Conservation (phyloP, 805 yeast genomes). For the Clavispora carvajalis region DNA sequence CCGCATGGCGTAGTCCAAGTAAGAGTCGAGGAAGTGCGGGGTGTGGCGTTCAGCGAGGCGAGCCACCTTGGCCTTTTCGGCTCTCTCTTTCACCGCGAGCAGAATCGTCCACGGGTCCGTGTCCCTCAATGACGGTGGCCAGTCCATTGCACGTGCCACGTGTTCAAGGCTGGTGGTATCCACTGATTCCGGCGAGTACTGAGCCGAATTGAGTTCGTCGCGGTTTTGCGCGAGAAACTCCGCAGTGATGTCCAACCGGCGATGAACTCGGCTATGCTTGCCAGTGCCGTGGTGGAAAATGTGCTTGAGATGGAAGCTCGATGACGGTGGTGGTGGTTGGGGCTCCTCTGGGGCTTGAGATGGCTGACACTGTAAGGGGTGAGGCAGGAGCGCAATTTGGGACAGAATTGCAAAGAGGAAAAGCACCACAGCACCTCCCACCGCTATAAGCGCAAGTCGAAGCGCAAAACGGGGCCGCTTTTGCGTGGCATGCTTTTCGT, state of each 20-base stretch:
- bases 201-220: constrained; percentile 2
- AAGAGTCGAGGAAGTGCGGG: constrained; percentile 65
- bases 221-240: constrained; percentile 23
- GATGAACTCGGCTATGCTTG: constrained; percentile 35
- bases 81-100: constrained; percentile 23
- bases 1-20: constrained; percentile 50
- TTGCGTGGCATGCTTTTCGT: background rate
- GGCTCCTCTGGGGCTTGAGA: background rate
- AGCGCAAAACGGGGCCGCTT: background rate
- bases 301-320: constrained; percentile 41
- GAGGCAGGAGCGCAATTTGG: background rate
- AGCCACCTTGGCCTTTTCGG: constrained; percentile 14
- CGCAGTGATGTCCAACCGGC: constrained; percentile 47
- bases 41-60: constrained; percentile 34
- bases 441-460: background rate
- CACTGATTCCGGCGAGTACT: constrained; percentile 2
- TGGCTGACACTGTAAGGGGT: background rate
- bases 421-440: background rate
- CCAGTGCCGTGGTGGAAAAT: constrained; percentile 60
- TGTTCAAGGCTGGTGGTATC: background rate
- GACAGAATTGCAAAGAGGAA: background rate
- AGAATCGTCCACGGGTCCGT: constrained; percentile 36
- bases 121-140: constrained; percentile 29
- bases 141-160: constrained; percentile 18
- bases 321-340: background rate